Base-by-base conservation (phyloP, 345 rosid genomes). In the Crucihimalaya himalaica region DNA sequence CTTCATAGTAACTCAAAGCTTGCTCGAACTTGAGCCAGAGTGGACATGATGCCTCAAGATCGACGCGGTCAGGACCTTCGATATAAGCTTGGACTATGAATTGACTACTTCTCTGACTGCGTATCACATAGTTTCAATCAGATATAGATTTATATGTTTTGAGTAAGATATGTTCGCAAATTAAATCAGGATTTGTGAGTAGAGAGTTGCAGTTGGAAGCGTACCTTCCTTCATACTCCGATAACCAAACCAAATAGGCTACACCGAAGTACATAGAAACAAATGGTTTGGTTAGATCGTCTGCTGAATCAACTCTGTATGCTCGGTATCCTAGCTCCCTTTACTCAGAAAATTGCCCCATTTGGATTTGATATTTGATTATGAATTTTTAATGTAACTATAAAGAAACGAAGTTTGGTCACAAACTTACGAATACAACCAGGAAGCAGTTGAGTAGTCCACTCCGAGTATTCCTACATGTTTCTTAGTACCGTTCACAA, bases 261-360 rank as follows among this genome's bases (percentile, higher is more conserved):
- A 92, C 93, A 27, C 97, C 96, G 5, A 89, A 92, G 84, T 92
- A 95, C 88, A 88, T 81, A 16, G 97, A 95, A 32, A 84, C 86
- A 73, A 92, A 92, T 75, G 99, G 99, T 66, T 83, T 95, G 43
- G 71, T 80, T 47, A 95, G 65, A 74, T 95, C 97, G 37, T 85
- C 93, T 23, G 35, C 80, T 63, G 87, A 86, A 3, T 88, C 91
- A 13, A 87, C 86, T 81, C 78, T 83, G 81, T 92, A 94, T 59
- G 96, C 99, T 71, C 85, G 82, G 71, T 82, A 80, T 16, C 95
- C 96, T 84, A 88, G 72, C 68, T 92, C 97, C 87, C 97, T 90
- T 58, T 21, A 71, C 34, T 71, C 53, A n/a, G 52, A 31, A 48
- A 14, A 18, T 32, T n/a, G 56, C 69, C 70, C 40, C 63, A 47